These are phyloP conservation scores for Penicillium steckii DNA, from an alignment of 495 filamentous ascomycete species.

Conservation along the genomic window DNA sequence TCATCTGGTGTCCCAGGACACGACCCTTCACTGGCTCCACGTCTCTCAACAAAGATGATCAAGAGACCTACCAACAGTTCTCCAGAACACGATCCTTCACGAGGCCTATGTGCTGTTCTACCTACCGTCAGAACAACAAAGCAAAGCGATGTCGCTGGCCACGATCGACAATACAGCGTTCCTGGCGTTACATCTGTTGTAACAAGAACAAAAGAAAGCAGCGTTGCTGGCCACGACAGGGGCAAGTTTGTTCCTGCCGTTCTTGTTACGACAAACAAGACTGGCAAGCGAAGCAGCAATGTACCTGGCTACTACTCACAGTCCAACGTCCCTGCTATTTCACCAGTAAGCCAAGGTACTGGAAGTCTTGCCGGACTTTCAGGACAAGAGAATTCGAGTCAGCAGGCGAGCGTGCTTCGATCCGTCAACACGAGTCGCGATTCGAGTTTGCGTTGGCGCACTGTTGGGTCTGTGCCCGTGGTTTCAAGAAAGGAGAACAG, in stretches of 20 bases:
- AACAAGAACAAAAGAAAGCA: neutral
- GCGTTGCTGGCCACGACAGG: neutral
- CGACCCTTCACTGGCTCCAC: constrained; percentile 4
- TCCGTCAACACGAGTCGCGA: neutral
- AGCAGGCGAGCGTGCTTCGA: neutral
- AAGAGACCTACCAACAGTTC: constrained; percentile 7
- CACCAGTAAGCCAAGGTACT: neutral
- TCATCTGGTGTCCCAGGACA: constrained; percentile 13
- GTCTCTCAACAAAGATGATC: constrained; percentile 4
- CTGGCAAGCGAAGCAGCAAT: constrained; percentile 1
- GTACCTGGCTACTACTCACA: neutral
- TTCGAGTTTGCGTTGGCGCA: constrained; percentile 5
- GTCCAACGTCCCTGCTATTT: neutral
- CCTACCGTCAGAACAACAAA: neutral
- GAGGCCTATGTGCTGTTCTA: constrained; percentile 1
- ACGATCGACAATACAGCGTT: neutral
- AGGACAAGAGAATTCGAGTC: neutral
- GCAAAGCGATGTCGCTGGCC: neutral
- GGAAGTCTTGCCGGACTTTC: neutral
- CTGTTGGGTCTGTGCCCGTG: neutral
- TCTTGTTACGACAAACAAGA: neutral
- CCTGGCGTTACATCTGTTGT: neutral
- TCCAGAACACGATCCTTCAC: constrained; percentile 7
- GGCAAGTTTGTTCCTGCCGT: no score
- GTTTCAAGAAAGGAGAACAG: neutral